Percentiles rank a stretch among this genome's conserved stretches.
These are phyloP conservation scores for Wickerhamomyces sydowiorum DNA, from an alignment of 805 yeast species.

Conservation along the genomic window DNA sequence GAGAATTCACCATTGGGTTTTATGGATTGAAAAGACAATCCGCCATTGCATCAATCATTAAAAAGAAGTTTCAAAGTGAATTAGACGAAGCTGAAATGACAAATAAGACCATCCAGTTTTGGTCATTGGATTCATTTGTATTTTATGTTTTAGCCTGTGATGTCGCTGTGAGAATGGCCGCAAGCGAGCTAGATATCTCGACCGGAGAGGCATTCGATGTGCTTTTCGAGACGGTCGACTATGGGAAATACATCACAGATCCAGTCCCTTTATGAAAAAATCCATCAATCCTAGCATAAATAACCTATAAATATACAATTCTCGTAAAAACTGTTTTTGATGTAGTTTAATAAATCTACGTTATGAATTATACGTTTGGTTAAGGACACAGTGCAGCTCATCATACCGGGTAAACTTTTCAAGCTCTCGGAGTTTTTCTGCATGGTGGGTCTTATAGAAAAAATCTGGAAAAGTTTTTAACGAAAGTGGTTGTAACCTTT, in stretches of 20 bases:
- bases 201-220: conserved; percentile 40
- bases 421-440: background rate
- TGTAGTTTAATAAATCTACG: no score
- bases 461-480: conserved; percentile 2
- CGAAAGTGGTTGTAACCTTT: background rate
- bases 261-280: conserved; percentile 6
- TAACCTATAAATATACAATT: background rate
- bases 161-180: conserved; percentile 43
- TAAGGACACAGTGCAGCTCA: background rate
- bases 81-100: conserved; percentile 22
- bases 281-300: background rate
- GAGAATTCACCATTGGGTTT: conserved; percentile 49
- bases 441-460: background rate
- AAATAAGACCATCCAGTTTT: conserved; percentile 48
- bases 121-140: conserved; percentile 53
- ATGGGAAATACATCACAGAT: conserved; percentile 32
- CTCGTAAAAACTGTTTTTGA: no score
- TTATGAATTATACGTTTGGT: background rate
- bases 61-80: conserved; percentile 24
- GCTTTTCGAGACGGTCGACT: conserved; percentile 42
- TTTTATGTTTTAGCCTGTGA: conserved; percentile 62
- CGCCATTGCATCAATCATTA: conserved; percentile 39
- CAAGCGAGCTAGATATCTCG: conserved; percentile 36
- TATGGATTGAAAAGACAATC: conserved; percentile 55
- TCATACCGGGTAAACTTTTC: conserved; percentile 5